Conservation (phyloP, 495 filamentous ascomycete species). For the Penicillium mononematosum region DNA sequence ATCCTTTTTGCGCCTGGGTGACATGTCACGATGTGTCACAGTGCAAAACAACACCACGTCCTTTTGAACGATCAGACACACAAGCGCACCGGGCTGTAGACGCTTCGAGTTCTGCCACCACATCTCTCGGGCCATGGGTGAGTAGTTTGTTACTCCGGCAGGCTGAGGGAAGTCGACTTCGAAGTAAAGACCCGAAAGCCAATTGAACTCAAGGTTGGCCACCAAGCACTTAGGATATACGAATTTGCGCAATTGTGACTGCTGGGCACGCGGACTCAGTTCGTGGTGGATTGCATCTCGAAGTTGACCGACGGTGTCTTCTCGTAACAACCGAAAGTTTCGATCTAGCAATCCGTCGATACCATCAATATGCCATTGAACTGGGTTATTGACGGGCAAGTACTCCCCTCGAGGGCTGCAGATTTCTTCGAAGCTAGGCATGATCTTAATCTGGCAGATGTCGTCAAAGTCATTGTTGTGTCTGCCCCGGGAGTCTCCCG, state of each 20-base stretch:
- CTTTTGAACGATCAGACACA: slow-evolving; percentile 51
- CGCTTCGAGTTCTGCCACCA: slow-evolving; percentile 63
- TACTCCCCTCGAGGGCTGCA: slow-evolving; percentile 52
- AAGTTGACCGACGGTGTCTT: slow-evolving; percentile 42
- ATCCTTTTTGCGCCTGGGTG: background rate
- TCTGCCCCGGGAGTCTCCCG: slow-evolving; percentile 24
- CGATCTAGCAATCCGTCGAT: slow-evolving; percentile 62
- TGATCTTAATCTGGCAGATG: slow-evolving; percentile 60
- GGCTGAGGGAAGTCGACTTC: slow-evolving; percentile 58
- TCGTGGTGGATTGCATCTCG: slow-evolving; percentile 31
- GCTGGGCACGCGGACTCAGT: slow-evolving; percentile 1
- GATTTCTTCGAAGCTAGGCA: slow-evolving; percentile 66
- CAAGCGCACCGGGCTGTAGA: slow-evolving; percentile 54
- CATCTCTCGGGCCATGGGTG: slow-evolving; percentile 40
- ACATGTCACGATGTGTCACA: slow-evolving; percentile 3
- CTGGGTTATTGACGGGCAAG: slow-evolving; percentile 55
- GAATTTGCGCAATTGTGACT: slow-evolving; percentile 27
- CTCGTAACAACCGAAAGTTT: slow-evolving; percentile 55
- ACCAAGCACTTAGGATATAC: slow-evolving; percentile 44
- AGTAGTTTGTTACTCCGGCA: slow-evolving; percentile 25
- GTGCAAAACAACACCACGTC: slow-evolving; percentile 4
- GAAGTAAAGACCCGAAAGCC: slow-evolving; percentile 53
- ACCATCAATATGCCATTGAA: slow-evolving; percentile 55
- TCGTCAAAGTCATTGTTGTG: slow-evolving; percentile 67
- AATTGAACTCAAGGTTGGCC: slow-evolving; percentile 42